A percentile compares a stretch with the other conserved stretches of the same genome.
phyloP scores from a whole-genome alignment of 2,329 filamentous ascomycete species.

The Colletotrichum sp. region DNA sequence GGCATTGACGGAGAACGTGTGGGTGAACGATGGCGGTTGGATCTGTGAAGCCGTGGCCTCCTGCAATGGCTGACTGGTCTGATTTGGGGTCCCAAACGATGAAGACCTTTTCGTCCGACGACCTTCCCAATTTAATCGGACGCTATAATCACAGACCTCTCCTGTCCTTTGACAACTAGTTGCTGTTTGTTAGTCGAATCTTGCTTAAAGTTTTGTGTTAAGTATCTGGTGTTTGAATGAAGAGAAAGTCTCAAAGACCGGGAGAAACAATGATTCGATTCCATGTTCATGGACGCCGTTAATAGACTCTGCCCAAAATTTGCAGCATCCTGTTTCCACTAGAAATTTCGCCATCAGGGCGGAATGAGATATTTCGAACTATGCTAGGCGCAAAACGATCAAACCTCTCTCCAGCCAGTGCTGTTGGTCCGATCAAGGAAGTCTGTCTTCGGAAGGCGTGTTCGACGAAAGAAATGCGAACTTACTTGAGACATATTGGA shows the following conservation, averaged over 20 bases:
- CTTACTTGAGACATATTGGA: conserved; percentile 70
- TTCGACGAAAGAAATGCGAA: conserved; percentile 9
- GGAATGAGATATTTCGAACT: not conserved
- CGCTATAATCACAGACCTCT: conserved; percentile 80
- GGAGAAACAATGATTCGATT: not conserved
- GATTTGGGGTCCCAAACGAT: conserved; percentile 33
- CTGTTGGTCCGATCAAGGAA: not conserved
- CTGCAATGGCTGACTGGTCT: conserved; percentile 26
- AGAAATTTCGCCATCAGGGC: not conserved
- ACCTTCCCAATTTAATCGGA: conserved; percentile 82
- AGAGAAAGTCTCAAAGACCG: not conserved
- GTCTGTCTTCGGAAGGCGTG: not conserved
- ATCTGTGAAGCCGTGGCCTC: conserved; percentile 30
- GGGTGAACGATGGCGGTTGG: conserved; percentile 40
- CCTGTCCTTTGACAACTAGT: conserved; percentile 69
- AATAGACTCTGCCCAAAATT: not conserved
- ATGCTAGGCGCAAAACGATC: not conserved
- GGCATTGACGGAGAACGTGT: conserved; percentile 20
- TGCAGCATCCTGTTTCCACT: not conserved
- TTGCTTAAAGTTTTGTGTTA: not conserved
- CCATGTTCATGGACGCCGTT: not conserved
- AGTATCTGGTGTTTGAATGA: not conserved
- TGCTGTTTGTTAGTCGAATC: not conserved
- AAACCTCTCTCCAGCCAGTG: not conserved
- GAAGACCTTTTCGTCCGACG: conserved; percentile 64